Conservation (phyloP, 345 rosid genomes). For the Clarkia xantiana region DNA sequence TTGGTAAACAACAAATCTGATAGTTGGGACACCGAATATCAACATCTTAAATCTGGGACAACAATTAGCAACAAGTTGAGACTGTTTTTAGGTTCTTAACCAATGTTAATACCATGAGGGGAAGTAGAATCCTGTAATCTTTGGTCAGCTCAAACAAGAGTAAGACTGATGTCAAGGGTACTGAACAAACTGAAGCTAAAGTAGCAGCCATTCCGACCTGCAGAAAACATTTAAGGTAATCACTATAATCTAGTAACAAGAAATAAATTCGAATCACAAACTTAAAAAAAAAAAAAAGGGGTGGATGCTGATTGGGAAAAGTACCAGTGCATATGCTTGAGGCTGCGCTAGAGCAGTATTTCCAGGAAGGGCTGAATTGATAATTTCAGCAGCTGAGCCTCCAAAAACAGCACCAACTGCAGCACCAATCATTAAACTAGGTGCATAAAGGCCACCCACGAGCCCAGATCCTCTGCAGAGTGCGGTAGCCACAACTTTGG, state of each 20-base stretch:
- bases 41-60: no score
- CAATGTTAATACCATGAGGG: slow-evolving; percentile 65
- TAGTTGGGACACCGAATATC: no score
- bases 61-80: no score
- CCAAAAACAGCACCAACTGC: slow-evolving; percentile 99
- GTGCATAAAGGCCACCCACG: slow-evolving; percentile 96
- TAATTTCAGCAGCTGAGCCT: slow-evolving; percentile 79
- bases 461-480: slow-evolving; percentile 94
- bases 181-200: slow-evolving; percentile 93
- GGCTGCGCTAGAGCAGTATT: slow-evolving; percentile 97
- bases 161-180: slow-evolving; percentile 89
- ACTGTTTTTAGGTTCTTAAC: no score
- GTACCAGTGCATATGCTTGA: slow-evolving; percentile 97
- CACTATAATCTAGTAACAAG: neutral
- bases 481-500: slow-evolving; percentile 94
- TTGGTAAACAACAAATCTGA: no score
- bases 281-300: slow-evolving; percentile 1
- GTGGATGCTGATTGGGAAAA: neutral
- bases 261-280: neutral
- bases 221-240: slow-evolving; percentile 5
- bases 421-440: slow-evolving; percentile 98
- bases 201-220: slow-evolving; percentile 99
- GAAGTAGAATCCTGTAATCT: slow-evolving; percentile 93
- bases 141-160: slow-evolving; percentile 88
- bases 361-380: slow-evolving; percentile 90